phyloP scores from a whole-genome alignment of 2,329 filamentous ascomycete genomes.

The Aspergillus eucalypticola region DNA sequence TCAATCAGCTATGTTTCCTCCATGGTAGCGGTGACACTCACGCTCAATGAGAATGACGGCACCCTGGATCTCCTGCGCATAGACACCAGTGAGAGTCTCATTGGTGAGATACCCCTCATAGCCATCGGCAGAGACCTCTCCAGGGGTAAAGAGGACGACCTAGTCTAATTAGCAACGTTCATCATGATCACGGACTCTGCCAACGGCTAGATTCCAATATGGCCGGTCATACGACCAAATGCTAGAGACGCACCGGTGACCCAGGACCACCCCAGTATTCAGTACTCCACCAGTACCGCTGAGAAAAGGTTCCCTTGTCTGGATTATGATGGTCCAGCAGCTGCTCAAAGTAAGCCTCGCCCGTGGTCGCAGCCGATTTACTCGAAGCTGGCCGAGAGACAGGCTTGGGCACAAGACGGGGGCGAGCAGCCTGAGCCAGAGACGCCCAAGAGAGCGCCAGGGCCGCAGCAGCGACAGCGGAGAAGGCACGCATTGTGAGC shows the following conservation, averaged over 20 bases:
- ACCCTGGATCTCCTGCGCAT: slow-evolving; percentile 55
- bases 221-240: background rate
- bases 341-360: slow-evolving; percentile 49
- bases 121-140: slow-evolving; percentile 50
- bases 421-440: background rate
- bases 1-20: background rate
- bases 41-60: slow-evolving; percentile 59
- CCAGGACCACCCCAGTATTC: slow-evolving; percentile 57
- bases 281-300: slow-evolving; percentile 56
- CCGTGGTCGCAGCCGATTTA: background rate
- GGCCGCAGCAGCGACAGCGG: background rate
- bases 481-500: slow-evolving; percentile 3
- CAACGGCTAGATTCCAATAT: background rate
- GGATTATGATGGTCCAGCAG: slow-evolving; percentile 61
- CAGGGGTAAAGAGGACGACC: slow-evolving; percentile 56
- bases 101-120: slow-evolving; percentile 56
- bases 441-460: slow-evolving; percentile 1
- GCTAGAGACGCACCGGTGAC: slow-evolving; percentile 48
- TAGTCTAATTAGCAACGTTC: slow-evolving; percentile 18
- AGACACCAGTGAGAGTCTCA: slow-evolving; percentile 50
- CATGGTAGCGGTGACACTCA: slow-evolving; percentile 23
- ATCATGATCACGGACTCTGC: background rate
- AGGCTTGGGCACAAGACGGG: slow-evolving; percentile 1
- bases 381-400: background rate
- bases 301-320: slow-evolving; percentile 56